Conservation (phyloP, 140 eudicot genomes). For the Ambrosia hybrid region DNA sequence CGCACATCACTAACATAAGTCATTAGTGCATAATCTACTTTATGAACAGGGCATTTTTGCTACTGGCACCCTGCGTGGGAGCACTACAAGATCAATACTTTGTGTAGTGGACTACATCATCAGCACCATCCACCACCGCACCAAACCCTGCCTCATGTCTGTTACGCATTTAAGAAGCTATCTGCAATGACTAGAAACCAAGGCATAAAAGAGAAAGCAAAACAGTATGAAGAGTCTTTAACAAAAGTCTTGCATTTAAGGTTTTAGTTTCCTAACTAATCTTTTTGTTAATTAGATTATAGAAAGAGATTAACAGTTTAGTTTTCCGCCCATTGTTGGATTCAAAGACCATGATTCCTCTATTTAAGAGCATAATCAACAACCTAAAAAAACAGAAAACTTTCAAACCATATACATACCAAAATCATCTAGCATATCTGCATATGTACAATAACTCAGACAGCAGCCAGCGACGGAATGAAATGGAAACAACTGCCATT, state of each 20-base stretch:
- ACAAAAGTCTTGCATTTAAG: background rate
- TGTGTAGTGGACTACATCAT: background rate
- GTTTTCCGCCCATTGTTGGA: background rate
- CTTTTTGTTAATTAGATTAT: background rate
- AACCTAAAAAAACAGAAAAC: background rate
- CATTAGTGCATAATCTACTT: background rate
- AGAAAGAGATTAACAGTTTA: background rate
- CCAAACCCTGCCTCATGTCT: no score
- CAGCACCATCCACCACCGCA: no score
- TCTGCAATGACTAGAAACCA: background rate
- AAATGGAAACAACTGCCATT: conserved; percentile 38
- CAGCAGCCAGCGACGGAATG: conserved; percentile 34
- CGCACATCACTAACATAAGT: background rate
- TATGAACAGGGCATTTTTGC: no score
- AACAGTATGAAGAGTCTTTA: background rate
- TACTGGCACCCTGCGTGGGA: background rate
- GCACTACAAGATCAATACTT: conserved; percentile 1
- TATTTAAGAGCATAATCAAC: background rate
- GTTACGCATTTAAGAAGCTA: no score
- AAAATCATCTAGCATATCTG: background rate
- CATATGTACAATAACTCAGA: conserved; percentile 18
- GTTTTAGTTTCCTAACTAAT: background rate
- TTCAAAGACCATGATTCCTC: background rate
- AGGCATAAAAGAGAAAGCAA: background rate
- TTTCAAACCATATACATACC: background rate